phyloP scores from a whole-genome alignment of 1,139 yeast species.

The Hansenula sp. region DNA sequence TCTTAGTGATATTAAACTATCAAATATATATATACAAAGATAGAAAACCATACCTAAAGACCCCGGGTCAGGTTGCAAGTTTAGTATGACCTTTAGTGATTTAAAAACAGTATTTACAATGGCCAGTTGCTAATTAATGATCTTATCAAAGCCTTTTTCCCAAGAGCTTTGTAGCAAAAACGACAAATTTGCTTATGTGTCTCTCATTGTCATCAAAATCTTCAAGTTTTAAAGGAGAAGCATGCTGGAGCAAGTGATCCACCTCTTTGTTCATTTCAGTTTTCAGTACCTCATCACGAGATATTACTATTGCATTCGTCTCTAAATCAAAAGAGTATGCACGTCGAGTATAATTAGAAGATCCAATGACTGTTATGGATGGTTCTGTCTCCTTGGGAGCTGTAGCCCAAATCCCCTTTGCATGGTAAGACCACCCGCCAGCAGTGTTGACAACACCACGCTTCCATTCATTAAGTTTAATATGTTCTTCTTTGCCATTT shows the following conservation, averaged over 20 bases:
- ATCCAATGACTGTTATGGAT: constrained; percentile 77
- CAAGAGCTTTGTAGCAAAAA: constrained; percentile 57
- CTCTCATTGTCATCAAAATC: constrained; percentile 66
- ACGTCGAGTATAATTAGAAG: constrained; percentile 88
- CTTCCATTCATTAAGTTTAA: constrained; percentile 78
- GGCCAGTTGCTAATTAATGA: neutral
- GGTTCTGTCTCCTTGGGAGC: constrained; percentile 49
- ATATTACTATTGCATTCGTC: constrained; percentile 74
- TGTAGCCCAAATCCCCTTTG: constrained; percentile 92
- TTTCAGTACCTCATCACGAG: constrained; percentile 61
- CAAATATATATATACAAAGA: no score
- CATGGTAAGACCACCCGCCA: constrained; percentile 96
- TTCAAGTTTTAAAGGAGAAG: constrained; percentile 44
- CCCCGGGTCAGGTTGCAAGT: neutral
- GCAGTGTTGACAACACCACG: constrained; percentile 77
- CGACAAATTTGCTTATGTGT: constrained; percentile 53
- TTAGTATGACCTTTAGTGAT: no score
- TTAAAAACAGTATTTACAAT: no score
- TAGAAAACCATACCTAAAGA: no score
- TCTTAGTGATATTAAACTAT: no score
- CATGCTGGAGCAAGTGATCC: constrained; percentile 50
- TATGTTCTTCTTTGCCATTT: constrained; percentile 40
- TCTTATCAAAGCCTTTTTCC: constrained; percentile 54
- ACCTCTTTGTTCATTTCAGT: constrained; percentile 57
- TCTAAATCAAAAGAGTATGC: constrained; percentile 88